Conservation (phyloP, 768 basidiomycete genomes). For the Suillus occidentalis region DNA sequence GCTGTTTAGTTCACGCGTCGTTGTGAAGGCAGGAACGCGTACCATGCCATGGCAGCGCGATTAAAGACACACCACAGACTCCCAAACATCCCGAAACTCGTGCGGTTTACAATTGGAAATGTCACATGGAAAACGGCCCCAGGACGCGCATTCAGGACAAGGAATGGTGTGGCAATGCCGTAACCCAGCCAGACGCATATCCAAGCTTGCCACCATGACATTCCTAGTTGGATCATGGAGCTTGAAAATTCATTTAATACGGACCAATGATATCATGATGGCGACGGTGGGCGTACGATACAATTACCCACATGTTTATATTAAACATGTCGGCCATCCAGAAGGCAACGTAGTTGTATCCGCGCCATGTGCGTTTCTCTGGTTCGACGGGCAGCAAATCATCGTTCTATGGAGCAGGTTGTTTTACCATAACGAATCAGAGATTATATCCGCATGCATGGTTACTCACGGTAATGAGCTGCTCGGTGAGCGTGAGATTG, state of each 20-base stretch:
- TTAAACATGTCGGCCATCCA: slow-evolving; percentile 85
- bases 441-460: slow-evolving; percentile 4
- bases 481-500: slow-evolving; percentile 51
- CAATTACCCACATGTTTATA: slow-evolving; percentile 82
- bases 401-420: slow-evolving; percentile 49
- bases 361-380: slow-evolving; percentile 64
- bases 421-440: background rate
- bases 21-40: slow-evolving; percentile 26
- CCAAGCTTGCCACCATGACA: slow-evolving; percentile 87
- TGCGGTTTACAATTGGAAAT: slow-evolving; percentile 69
- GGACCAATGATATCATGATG: background rate
- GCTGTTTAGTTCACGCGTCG: slow-evolving; percentile 14
- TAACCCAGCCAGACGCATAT: slow-evolving; percentile 72
- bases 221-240: slow-evolving; percentile 68
- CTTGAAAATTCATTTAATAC: background rate
- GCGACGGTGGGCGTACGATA: slow-evolving; percentile 32
- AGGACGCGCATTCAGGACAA: slow-evolving; percentile 74
- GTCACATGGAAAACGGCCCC: slow-evolving; percentile 78
- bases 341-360: slow-evolving; percentile 66
- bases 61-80: slow-evolving; percentile 79
- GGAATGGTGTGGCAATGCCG: slow-evolving; percentile 62
- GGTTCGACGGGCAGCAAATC: slow-evolving; percentile 69
- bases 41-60: slow-evolving; percentile 73
- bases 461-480: slow-evolving; percentile 55
- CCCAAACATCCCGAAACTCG: slow-evolving; percentile 79